These are phyloP conservation scores for Colletotrichum sp. DNA, from an alignment of 2,329 filamentous ascomycete genomes.

Conservation along the genomic window DNA sequence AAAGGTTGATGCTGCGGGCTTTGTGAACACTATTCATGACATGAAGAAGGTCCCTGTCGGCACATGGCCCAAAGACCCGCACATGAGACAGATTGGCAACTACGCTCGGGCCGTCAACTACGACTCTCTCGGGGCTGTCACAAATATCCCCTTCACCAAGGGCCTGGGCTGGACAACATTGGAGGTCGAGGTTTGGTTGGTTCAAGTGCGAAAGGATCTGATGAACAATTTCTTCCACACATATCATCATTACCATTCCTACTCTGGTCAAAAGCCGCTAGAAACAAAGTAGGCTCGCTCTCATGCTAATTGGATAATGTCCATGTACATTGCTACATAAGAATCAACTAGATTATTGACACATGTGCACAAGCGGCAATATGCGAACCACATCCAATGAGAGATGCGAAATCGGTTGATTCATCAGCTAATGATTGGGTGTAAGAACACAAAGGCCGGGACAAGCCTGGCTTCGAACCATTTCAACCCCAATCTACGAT, in stretches of 20 bases:
- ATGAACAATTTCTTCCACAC: background rate
- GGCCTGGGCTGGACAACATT: background rate
- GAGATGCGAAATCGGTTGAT: too few relatives aligned
- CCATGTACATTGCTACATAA: too few relatives aligned
- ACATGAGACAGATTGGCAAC: conserved; percentile 43
- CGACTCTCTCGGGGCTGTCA: background rate
- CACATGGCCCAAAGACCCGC: conserved; percentile 44
- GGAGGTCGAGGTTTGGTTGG: background rate
- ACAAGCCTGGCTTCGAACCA: too few relatives aligned
- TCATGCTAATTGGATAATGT: too few relatives aligned
- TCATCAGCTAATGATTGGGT: too few relatives aligned
- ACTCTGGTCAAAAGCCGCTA: background rate
- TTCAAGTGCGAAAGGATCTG: background rate
- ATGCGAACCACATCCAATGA: too few relatives aligned
- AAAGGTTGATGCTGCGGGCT: conserved; percentile 26
- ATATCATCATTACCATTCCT: background rate
- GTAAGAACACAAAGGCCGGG: too few relatives aligned
- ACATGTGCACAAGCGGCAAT: too few relatives aligned
- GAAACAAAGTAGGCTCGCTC: too few relatives aligned
- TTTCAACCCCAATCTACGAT: too few relatives aligned
- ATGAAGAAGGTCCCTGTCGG: conserved; percentile 41
- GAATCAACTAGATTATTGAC: too few relatives aligned
- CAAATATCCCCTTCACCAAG: background rate
- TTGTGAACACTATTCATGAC: conserved; percentile 29
- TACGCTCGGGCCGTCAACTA: conserved; percentile 12